Conservation (phyloP, 2,329 filamentous ascomycete genomes). For the Sporothrix protearum region DNA sequence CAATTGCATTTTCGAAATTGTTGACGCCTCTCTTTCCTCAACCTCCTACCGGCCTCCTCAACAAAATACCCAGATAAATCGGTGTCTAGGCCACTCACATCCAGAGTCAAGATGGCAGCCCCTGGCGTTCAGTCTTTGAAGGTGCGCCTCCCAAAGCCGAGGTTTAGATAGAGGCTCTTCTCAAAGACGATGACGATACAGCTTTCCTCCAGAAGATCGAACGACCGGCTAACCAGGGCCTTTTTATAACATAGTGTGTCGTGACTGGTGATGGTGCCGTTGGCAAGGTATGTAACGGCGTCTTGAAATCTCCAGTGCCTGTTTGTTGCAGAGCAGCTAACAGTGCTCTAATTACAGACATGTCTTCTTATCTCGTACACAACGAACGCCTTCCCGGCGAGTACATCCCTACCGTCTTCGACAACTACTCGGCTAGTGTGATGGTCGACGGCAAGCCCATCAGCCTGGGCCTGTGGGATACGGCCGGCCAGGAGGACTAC, state of each 20-base stretch:
- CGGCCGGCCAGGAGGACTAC: slow-evolving; percentile 97
- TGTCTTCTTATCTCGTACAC: slow-evolving; percentile 99
- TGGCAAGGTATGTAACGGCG: slow-evolving; percentile 93
- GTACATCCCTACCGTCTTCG: slow-evolving; percentile 98
- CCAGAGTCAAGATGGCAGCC: slow-evolving; percentile 65
- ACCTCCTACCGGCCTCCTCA: neutral
- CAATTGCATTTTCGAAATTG: neutral
- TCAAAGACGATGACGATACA: neutral
- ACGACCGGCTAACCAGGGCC: neutral
- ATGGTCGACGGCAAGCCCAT: slow-evolving; percentile 99
- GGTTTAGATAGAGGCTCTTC: too few relatives aligned
- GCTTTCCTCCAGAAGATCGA: neutral
- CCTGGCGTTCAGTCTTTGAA: slow-evolving; percentile 87
- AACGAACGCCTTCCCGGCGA: slow-evolving; percentile 98
- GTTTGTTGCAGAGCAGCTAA: slow-evolving; percentile 31
- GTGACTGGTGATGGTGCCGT: slow-evolving; percentile 99
- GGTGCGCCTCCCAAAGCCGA: slow-evolving; percentile 50
- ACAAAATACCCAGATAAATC: slow-evolving; percentile 10
- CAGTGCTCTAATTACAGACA: slow-evolving; percentile 58
- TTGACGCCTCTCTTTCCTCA: neutral
- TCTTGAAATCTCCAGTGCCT: too few relatives aligned
- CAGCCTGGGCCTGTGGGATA: slow-evolving; percentile 96
- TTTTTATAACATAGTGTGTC: slow-evolving; percentile 65
- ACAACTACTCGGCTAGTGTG: slow-evolving; percentile 98
- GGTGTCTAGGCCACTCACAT: slow-evolving; percentile 3